Conservation (phyloP, 2,329 filamentous ascomycete species). For the Arthrinium phaeospermum region DNA sequence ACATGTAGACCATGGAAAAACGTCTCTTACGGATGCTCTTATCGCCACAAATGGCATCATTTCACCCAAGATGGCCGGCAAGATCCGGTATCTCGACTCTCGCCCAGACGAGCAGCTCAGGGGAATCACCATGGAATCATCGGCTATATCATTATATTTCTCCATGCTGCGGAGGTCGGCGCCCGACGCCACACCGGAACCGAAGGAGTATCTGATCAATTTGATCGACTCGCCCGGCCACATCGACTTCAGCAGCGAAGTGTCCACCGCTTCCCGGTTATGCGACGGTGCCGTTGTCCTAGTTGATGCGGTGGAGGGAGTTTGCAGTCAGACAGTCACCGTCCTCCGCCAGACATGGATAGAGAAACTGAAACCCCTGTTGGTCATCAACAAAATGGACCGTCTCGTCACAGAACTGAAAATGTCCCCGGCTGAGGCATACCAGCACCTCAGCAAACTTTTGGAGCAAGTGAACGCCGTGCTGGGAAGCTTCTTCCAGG, state of each 20-base stretch:
- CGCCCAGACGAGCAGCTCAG: constrained; percentile 93
- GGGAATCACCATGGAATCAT: constrained; percentile 99
- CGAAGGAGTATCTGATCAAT: constrained; percentile 94
- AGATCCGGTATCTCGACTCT: constrained; percentile 97
- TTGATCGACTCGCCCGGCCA: constrained; percentile 97
- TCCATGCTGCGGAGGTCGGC: constrained; percentile 80
- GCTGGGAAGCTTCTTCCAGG: constrained; percentile 95
- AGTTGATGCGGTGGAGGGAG: constrained; percentile 95
- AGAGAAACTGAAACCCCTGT: constrained; percentile 90
- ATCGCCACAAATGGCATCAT: constrained; percentile 99
- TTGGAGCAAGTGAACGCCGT: constrained; percentile 97
- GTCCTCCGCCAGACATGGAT: constrained; percentile 94
- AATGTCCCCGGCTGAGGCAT: constrained; percentile 89
- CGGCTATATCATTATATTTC: constrained; percentile 95
- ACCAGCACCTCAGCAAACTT: constrained; percentile 85
- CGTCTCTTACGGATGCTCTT: constrained; percentile 92
- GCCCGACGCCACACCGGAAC: constrained; percentile 70
- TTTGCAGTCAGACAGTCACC: constrained; percentile 98
- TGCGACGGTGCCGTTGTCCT: constrained; percentile 95
- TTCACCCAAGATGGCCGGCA: constrained; percentile 94
- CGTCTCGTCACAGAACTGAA: constrained; percentile 91
- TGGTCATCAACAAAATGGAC: constrained; percentile 99
- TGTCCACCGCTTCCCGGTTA: constrained; percentile 91
- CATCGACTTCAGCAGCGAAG: constrained; percentile 98
- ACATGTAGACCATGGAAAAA: constrained; percentile 98